A percentile compares a stretch with the other conserved stretches of the same genome.
These are phyloP conservation scores for Candida sphagnicola DNA, from an alignment of 805 yeast genomes.

Conservation along the genomic window DNA sequence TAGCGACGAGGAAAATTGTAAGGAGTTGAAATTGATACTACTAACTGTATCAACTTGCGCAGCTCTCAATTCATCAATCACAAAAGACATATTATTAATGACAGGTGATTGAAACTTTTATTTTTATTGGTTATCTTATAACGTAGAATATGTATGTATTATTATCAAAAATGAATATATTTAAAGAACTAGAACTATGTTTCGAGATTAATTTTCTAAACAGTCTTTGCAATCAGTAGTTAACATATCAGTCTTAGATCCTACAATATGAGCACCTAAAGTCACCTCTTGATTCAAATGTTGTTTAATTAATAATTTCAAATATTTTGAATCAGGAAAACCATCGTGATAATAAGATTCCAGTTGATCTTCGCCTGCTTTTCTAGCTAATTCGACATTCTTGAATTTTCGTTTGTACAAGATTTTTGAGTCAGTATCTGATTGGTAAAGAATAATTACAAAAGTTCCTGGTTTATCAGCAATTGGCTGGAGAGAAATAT, in stretches of 20 bases:
- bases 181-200: too few species aligned
- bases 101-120: too few species aligned
- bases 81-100: too few species aligned
- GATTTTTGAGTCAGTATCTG: constrained; percentile 6
- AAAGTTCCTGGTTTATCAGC: constrained; percentile 22
- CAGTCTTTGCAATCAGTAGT: constrained; percentile 15
- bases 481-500: constrained; percentile 22
- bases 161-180: too few species aligned
- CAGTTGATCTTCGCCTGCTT: constrained; percentile 15
- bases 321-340: constrained; percentile 80
- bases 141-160: too few species aligned
- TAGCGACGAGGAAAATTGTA: too few species aligned
- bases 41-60: too few species aligned
- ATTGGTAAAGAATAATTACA: constrained; percentile 12
- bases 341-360: constrained; percentile 50
- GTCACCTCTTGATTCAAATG: constrained; percentile 22
- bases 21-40: too few species aligned
- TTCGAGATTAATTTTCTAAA: too few species aligned
- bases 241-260: constrained; percentile 3
- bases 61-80: too few species aligned
- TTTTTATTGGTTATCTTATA: too few species aligned
- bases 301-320: constrained; percentile 66
- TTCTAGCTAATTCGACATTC: constrained; percentile 19
- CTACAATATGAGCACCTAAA: constrained; percentile 1
- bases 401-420: constrained; percentile 54